Conservation (phyloP, 495 filamentous ascomycete species). For the Lasiosphaeriaceae sp. region DNA sequence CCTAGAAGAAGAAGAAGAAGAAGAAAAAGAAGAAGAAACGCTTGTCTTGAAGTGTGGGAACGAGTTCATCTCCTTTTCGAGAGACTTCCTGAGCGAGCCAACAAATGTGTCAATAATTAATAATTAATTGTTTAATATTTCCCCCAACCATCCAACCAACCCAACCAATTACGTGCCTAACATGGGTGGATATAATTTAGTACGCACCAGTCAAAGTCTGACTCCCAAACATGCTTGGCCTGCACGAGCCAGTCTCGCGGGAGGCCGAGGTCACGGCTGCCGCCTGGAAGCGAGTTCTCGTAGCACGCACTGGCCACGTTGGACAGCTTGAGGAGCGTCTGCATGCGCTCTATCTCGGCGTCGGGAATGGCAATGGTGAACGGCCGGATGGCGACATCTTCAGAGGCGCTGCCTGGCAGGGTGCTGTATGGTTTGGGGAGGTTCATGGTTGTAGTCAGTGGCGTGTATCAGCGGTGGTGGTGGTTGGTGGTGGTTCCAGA, state of each 20-base stretch:
- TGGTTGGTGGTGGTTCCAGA: no score
- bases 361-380: constrained; percentile 9
- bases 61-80: constrained; percentile 56
- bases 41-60: constrained; percentile 58
- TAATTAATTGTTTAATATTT: constrained; percentile 16
- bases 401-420: background rate
- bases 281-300: constrained; percentile 9
- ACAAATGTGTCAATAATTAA: constrained; percentile 51
- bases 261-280: constrained; percentile 44
- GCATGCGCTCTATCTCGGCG: constrained; percentile 8
- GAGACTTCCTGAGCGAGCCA: constrained; percentile 13
- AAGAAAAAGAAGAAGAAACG: constrained; percentile 41
- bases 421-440: constrained; percentile 1
- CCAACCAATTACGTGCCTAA: no score
- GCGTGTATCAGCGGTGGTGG: no score
- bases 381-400: background rate
- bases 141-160: no score
- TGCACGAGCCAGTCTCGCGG: constrained; percentile 52
- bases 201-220: constrained; percentile 45
- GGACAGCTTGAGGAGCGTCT: constrained; percentile 10
- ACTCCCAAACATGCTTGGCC: constrained; percentile 51
- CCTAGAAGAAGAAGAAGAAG: no score
- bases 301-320: constrained; percentile 6
- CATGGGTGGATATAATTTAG: no score
- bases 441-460: no score